Evolutionary conservation across 306 rosid species (phyloP).

Genomic region (Cyamopsis tetragonoloba): DNA sequence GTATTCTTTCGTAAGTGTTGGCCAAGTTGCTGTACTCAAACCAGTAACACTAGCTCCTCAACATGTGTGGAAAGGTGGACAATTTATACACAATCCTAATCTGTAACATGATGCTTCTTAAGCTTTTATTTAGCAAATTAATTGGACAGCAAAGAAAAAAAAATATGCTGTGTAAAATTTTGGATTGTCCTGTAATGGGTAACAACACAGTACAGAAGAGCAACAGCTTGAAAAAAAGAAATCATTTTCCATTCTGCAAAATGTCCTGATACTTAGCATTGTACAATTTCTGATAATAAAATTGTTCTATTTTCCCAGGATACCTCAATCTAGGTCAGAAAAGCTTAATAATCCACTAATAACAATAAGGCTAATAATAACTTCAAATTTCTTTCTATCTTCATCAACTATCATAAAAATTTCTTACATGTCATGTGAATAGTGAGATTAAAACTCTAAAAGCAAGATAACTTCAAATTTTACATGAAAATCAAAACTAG

Average conservation of each 20-base stretch:
- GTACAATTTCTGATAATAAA: neutral
- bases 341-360: neutral
- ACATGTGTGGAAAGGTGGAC: constrained; percentile 62
- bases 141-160: neutral
- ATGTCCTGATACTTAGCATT: neutral
- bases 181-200: neutral
- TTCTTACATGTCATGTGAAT: neutral
- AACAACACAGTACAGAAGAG: neutral
- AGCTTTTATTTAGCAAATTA: neutral
- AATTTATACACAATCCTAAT: constrained; percentile 67
- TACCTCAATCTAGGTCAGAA: neutral
- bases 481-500: neutral
- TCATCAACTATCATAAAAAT: neutral
- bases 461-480: neutral
- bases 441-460: neutral
- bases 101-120: constrained; percentile 21
- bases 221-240: neutral
- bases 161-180: neutral
- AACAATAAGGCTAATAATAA: too few relatives aligned
- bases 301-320: neutral
- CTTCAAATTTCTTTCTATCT: too few relatives aligned
- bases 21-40: constrained; percentile 67
- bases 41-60: constrained; percentile 49
- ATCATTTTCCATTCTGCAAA: neutral
- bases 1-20: constrained; percentile 60